Percentiles rank a stretch among this genome's conserved stretches.
Conservation (phyloP, 1,284 basidiomycete species). For the Trichosporon faecale region DNA sequence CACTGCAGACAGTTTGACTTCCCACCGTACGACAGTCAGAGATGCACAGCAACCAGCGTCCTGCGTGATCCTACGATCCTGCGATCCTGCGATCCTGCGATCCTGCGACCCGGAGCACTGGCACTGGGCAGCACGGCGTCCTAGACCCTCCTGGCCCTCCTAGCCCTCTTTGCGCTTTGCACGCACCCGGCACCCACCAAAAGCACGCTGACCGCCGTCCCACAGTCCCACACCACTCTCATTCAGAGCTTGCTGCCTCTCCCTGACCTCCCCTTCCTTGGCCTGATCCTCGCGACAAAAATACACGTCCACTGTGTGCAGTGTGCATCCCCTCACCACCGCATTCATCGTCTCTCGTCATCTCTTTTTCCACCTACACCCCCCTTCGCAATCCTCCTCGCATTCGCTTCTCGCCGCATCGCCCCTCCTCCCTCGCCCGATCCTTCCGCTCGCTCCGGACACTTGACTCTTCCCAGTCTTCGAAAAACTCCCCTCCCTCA, state of each 20-base stretch:
- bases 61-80: neutral
- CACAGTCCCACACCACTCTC: neutral
- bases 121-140: neutral
- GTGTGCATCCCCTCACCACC: neutral
- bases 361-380: neutral
- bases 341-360: neutral
- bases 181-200: neutral
- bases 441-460: neutral
- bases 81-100: no score
- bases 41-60: neutral
- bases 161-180: neutral
- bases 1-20: neutral
- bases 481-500: neutral
- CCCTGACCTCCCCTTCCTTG: constrained; percentile 1
- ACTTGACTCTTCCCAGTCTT: neutral
- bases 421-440: neutral
- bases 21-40: neutral
- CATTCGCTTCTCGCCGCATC: neutral
- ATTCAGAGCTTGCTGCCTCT: neutral
- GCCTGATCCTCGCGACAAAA: constrained; percentile 6
- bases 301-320: neutral
- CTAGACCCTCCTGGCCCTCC: neutral
- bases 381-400: neutral
- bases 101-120: neutral
- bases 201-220: neutral